Percentiles rank a stretch among this genome's conserved stretches.
Conservation (phyloP, 768 basidiomycete species). For the Suillus subluteus region DNA sequence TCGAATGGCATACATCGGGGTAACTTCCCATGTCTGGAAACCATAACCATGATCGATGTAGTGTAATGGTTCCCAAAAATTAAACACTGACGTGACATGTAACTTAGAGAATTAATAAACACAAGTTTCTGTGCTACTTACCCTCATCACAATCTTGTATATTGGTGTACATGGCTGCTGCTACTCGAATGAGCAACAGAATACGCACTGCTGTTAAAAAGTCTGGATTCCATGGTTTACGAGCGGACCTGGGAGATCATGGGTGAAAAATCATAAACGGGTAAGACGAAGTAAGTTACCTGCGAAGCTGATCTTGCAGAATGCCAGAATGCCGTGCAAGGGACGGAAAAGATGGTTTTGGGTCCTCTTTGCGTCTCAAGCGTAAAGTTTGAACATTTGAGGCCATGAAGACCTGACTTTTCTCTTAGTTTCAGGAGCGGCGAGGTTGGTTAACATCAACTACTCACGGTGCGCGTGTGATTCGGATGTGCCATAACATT, state of each 20-base stretch:
- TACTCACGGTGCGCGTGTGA: not conserved
- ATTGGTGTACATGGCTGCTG: conserved; percentile 92
- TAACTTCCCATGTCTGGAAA: conserved; percentile 98
- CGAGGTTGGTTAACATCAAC: not conserved
- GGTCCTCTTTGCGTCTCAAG: conserved; percentile 47
- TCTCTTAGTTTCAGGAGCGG: too few relatives aligned
- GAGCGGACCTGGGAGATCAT: conserved; percentile 47
- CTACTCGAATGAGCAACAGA: conserved; percentile 76
- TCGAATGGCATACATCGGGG: conserved; percentile 87
- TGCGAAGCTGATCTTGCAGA: conserved; percentile 79
- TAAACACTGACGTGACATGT: conserved; percentile 70
- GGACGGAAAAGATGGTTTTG: conserved; percentile 29
- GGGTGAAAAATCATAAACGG: conserved; percentile 16
- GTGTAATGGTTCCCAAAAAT: conserved; percentile 99
- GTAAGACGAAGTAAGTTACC: conserved; percentile 42
- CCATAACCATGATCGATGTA: conserved; percentile 84
- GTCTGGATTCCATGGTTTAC: conserved; percentile 83
- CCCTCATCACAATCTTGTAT: conserved; percentile 98
- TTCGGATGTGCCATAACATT: not conserved
- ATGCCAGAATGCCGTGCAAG: conserved; percentile 63
- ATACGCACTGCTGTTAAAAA: conserved; percentile 86
- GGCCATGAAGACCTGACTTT: conserved; percentile 38
- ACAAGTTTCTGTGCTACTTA: conserved; percentile 31
- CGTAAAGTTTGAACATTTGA: conserved; percentile 53
- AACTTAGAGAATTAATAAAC: conserved; percentile 4